These are phyloP conservation scores for Pistacia atlantica DNA, from an alignment of 345 rosid genomes.

Conservation along the genomic window DNA sequence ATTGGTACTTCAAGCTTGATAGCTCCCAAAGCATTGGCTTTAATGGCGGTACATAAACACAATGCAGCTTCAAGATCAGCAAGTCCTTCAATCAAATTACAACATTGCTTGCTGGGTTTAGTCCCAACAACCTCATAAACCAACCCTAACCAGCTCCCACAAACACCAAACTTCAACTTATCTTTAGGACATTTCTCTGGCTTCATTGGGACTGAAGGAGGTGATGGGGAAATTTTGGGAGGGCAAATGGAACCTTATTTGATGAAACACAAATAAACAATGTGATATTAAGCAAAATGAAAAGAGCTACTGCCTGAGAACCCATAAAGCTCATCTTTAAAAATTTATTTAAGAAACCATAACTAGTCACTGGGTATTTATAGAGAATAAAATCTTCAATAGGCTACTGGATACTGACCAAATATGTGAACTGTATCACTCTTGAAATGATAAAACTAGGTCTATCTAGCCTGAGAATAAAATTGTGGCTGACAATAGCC, in stretches of 20 bases:
- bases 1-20: slow-evolving; percentile 45
- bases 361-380: neutral
- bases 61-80: slow-evolving; percentile 81
- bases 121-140: slow-evolving; percentile 64
- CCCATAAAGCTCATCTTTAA: slow-evolving; percentile 22
- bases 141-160: slow-evolving; percentile 83
- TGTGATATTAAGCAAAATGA: slow-evolving; percentile 35
- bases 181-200: slow-evolving; percentile 59
- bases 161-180: slow-evolving; percentile 65
- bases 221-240: slow-evolving; percentile 15
- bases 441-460: too few species aligned
- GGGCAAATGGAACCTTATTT: slow-evolving; percentile 17
- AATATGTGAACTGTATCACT: slow-evolving; percentile 3
- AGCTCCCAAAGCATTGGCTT: slow-evolving; percentile 54
- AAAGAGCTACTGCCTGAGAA: slow-evolving; percentile 20
- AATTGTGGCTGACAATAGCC: neutral
- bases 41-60: slow-evolving; percentile 75
- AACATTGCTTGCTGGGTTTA: slow-evolving; percentile 73
- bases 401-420: neutral
- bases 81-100: slow-evolving; percentile 65
- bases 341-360: neutral
- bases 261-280: slow-evolving; percentile 41
- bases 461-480: neutral
- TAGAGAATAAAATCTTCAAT: neutral
- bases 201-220: slow-evolving; percentile 13